Percentiles rank a stretch among this genome's conserved stretches.
Conservation (phyloP, 805 yeast genomes). For the Starmerella gropengiesseri region DNA sequence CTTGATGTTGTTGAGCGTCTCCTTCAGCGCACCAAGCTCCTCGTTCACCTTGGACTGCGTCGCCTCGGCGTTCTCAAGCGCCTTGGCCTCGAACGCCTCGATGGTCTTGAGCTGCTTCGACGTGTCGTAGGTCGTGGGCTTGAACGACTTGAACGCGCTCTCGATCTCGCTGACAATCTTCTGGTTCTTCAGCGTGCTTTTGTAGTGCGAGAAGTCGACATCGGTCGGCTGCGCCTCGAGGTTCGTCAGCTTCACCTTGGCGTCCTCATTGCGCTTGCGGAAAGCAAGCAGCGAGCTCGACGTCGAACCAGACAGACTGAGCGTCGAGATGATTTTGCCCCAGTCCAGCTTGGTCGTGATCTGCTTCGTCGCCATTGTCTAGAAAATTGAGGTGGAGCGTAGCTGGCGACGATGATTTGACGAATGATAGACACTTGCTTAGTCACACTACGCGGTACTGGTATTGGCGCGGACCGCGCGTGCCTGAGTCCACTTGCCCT, state of each 20-base stretch:
- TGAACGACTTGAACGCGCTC: slow-evolving; percentile 59
- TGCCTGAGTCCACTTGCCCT: too few relatives aligned
- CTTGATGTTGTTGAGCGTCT: slow-evolving; percentile 87
- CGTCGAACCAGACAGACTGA: slow-evolving; percentile 88
- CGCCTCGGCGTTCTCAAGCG: slow-evolving; percentile 85
- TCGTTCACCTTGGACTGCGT: slow-evolving; percentile 81
- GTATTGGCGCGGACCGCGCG: too few relatives aligned
- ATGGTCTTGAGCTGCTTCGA: slow-evolving; percentile 84
- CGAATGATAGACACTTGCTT: slow-evolving; percentile 1
- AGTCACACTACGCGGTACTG: too few relatives aligned
- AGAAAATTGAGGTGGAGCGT: slow-evolving; percentile 3
- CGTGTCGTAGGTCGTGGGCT: slow-evolving; percentile 76
- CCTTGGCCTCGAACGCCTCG: slow-evolving; percentile 88
- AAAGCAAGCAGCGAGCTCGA: slow-evolving; percentile 79
- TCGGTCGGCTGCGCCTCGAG: slow-evolving; percentile 60
- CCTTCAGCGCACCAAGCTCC: slow-evolving; percentile 75
- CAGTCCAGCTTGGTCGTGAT: slow-evolving; percentile 84
- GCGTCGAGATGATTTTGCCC: slow-evolving; percentile 77
- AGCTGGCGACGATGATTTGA: slow-evolving; percentile 5
- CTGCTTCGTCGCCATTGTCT: slow-evolving; percentile 21
- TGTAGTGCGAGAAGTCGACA: slow-evolving; percentile 77
- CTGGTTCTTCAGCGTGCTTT: slow-evolving; percentile 67
- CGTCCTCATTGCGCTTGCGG: slow-evolving; percentile 98
- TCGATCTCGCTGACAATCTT: slow-evolving; percentile 72
- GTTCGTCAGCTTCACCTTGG: slow-evolving; percentile 67